These are phyloP conservation scores for Globisporangium alternatum DNA, from an alignment of 352 stramenopile genomes.

Conservation along the genomic window DNA sequence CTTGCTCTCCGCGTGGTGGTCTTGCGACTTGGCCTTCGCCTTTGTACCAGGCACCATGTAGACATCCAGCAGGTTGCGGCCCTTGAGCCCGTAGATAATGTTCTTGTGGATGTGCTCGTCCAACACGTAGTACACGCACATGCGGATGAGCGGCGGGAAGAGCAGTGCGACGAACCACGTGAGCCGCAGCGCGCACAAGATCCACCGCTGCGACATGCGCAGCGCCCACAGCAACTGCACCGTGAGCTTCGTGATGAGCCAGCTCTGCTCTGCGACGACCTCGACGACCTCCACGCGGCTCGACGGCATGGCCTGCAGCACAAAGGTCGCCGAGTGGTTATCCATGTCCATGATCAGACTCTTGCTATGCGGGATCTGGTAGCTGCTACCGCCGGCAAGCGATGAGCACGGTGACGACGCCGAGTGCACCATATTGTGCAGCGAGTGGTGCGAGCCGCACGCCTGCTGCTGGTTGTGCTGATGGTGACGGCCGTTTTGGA, in stretches of 20 bases:
- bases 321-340: conserved; percentile 20
- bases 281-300: conserved; percentile 48
- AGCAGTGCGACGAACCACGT: conserved; percentile 62
- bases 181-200: conserved; percentile 60
- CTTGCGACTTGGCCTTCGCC: conserved; percentile 13
- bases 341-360: conserved; percentile 42
- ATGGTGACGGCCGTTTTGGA: conserved; percentile 7
- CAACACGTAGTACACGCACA: conserved; percentile 59
- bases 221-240: conserved; percentile 67
- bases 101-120: conserved; percentile 71
- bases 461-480: neutral
- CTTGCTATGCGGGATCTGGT: conserved; percentile 36
- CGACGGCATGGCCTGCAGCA: conserved; percentile 48
- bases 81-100: conserved; percentile 71
- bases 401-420: conserved; percentile 19
- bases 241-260: conserved; percentile 68
- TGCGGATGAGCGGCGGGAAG: conserved; percentile 46
- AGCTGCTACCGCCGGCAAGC: neutral
- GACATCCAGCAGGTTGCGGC: conserved; percentile 83
- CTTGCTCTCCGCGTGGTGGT: conserved; percentile 14
- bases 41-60: conserved; percentile 49
- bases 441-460: conserved; percentile 8
- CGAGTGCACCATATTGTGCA: conserved; percentile 11
- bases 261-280: conserved; percentile 66
- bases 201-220: conserved; percentile 67